These are phyloP conservation scores for Moesziomyces sp. DNA, from an alignment of 1,284 basidiomycete genomes.

Conservation along the genomic window DNA sequence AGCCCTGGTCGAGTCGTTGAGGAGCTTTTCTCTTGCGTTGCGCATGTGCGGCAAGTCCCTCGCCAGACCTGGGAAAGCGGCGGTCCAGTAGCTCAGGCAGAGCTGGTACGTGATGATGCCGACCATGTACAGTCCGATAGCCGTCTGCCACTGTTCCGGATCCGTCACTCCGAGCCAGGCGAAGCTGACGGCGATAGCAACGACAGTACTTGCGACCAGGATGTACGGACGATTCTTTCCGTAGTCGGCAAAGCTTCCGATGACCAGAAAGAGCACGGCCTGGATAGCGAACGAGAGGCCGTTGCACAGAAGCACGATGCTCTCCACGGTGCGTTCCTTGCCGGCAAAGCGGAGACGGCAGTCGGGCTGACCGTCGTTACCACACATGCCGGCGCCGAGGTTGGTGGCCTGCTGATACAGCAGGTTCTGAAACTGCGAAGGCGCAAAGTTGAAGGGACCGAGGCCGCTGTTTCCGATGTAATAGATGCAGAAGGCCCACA, in stretches of 20 bases:
- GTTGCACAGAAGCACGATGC: constrained; percentile 52
- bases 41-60: constrained; percentile 80
- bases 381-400: constrained; percentile 68
- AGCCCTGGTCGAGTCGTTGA: constrained; percentile 63
- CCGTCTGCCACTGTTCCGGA: constrained; percentile 77
- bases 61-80: constrained; percentile 82
- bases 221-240: constrained; percentile 46
- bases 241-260: constrained; percentile 74
- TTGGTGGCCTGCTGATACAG: constrained; percentile 73
- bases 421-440: constrained; percentile 80
- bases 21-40: constrained; percentile 74
- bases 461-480: constrained; percentile 79
- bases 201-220: constrained; percentile 42
- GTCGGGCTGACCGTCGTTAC: constrained; percentile 30
- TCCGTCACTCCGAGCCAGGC: constrained; percentile 67
- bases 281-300: constrained; percentile 62
- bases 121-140: constrained; percentile 83
- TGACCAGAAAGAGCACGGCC: constrained; percentile 76
- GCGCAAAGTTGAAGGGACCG: constrained; percentile 76
- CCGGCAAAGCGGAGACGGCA: constrained; percentile 71
- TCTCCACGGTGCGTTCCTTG: constrained; percentile 45
- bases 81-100: constrained; percentile 82
- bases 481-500: constrained; percentile 79
- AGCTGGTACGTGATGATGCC: constrained; percentile 84
- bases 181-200: constrained; percentile 44